Evolutionary conservation across 176 grass and related monocot genomes (phyloP).

Genomic region (Aechmea fasciata): DNA sequence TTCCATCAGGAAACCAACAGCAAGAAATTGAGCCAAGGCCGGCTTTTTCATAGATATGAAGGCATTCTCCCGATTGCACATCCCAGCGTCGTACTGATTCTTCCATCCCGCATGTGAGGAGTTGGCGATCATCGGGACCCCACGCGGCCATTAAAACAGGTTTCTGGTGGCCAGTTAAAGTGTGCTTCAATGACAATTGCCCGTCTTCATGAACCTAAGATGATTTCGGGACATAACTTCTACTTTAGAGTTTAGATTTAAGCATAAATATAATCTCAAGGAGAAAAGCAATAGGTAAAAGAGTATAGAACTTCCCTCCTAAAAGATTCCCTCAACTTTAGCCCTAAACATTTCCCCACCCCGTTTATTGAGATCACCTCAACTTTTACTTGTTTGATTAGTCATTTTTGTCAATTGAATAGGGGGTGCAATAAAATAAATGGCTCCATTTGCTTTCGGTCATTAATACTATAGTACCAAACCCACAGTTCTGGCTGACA

Average conservation of each 20-base stretch:
- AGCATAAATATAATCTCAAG: not conserved
- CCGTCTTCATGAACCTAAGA: constrained; percentile 65
- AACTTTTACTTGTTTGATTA: no score
- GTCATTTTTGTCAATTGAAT: no score
- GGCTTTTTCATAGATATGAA: constrained; percentile 64
- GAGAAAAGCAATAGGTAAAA: not conserved
- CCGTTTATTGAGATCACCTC: no score
- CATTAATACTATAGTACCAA: no score
- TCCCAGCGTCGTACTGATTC: constrained; percentile 70
- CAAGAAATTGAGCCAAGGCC: constrained; percentile 58
- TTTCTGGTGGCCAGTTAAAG: constrained; percentile 53
- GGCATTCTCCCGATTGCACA: constrained; percentile 63
- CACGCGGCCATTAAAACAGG: constrained; percentile 74
- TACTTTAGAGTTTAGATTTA: not conserved
- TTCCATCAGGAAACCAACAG: constrained; percentile 73
- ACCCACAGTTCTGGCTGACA: no score
- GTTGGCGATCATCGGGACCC: constrained; percentile 74
- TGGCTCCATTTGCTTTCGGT: no score
- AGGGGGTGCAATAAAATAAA: no score
- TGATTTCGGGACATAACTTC: not conserved
- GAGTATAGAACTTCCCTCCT: not conserved
- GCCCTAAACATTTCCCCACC: no score
- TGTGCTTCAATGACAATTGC: constrained; percentile 56
- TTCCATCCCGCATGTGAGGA: constrained; percentile 89
- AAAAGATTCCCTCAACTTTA: no score